phyloP scores from a whole-genome alignment of 257 asterid species.

The Eucommia ulmoides region DNA sequence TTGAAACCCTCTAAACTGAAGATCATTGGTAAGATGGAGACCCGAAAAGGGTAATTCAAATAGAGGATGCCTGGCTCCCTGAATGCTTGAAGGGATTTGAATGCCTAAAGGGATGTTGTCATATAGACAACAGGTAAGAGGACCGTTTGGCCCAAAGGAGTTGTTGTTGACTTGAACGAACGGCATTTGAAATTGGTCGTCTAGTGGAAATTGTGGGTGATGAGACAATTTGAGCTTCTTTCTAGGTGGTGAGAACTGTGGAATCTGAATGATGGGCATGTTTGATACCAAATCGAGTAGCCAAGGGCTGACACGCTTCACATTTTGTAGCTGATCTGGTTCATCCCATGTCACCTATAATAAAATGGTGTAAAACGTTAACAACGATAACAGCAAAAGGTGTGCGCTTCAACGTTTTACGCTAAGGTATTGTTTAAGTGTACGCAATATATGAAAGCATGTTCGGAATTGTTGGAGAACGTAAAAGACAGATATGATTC shows the following conservation, averaged over 20 bases:
- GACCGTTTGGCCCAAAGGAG: neutral
- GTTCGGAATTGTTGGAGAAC: neutral
- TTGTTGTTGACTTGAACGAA: conserved; percentile 69
- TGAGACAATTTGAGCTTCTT: conserved; percentile 56
- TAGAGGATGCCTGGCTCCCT: neutral
- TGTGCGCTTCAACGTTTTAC: neutral
- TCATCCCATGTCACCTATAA: conserved; percentile 93
- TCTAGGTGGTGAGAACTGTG: no score
- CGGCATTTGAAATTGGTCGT: conserved; percentile 62
- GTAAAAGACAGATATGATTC: no score
- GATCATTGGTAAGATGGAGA: neutral
- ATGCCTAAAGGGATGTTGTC: neutral
- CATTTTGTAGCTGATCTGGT: conserved; percentile 73
- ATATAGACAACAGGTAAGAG: neutral
- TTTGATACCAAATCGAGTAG: conserved; percentile 59
- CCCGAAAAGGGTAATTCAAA: neutral
- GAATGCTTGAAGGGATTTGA: no score
- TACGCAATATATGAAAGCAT: neutral
- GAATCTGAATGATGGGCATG: no score
- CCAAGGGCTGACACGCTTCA: conserved; percentile 94
- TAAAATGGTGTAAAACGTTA: conserved; percentile 1
- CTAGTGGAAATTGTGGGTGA: conserved; percentile 45
- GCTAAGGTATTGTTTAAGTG: neutral
- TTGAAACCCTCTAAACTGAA: neutral
- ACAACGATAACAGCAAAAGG: conserved; percentile 1